Conservation (phyloP, 2,329 filamentous ascomycete genomes). For the Fusarium fujikuroi region DNA sequence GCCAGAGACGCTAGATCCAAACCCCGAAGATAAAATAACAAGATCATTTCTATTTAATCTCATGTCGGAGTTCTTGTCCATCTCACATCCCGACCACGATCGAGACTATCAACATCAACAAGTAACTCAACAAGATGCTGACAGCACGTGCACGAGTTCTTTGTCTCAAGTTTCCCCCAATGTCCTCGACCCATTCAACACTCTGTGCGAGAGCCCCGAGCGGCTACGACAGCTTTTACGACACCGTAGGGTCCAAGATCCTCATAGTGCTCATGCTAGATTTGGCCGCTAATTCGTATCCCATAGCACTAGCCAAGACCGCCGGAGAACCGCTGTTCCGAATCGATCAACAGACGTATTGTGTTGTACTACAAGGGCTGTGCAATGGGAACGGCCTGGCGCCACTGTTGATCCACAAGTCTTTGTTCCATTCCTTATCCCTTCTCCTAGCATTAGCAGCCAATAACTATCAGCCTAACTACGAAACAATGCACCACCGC, state of each 20-base stretch:
- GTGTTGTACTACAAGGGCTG: neutral
- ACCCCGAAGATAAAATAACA: rapidly evolving
- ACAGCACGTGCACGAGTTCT: rapidly evolving
- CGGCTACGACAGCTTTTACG: neutral
- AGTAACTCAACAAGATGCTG: neutral
- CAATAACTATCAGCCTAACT: neutral
- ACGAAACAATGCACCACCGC: neutral
- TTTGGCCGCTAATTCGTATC: neutral
- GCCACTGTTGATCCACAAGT: neutral
- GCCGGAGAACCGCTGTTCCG: constrained; percentile 7
- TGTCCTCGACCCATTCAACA: constrained; percentile 4
- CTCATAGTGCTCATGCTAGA: rapidly evolving
- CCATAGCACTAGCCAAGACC: neutral
- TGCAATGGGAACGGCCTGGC: rapidly evolving
- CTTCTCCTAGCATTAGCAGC: neutral
- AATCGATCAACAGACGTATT: neutral
- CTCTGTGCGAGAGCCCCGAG: neutral
- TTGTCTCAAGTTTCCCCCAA: neutral
- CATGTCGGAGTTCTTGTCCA: neutral
- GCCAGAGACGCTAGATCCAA: rapidly evolving
- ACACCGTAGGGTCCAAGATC: neutral
- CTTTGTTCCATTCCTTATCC: constrained; percentile 3
- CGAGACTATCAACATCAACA: neutral
- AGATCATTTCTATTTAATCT: rapidly evolving
- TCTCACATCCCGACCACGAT: rapidly evolving